phyloP scores from a whole-genome alignment of 352 stramenopile species.

The Bremia lactucae region DNA sequence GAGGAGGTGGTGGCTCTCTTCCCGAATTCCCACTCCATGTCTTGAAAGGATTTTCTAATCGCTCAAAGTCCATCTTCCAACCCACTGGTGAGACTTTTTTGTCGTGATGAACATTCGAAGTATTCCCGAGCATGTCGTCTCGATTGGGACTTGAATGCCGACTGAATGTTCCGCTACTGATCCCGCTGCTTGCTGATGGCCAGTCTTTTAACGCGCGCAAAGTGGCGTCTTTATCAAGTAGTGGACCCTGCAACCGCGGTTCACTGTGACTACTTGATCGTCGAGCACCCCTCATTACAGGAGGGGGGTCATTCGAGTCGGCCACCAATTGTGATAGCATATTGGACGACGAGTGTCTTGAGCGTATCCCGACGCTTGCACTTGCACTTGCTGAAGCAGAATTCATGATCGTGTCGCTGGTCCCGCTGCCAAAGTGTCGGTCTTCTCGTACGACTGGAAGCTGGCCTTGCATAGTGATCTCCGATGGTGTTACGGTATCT shows the following conservation, averaged over 20 bases:
- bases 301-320: conserved; percentile 30
- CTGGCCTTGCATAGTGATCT: conserved; percentile 21
- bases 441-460: conserved; percentile 24
- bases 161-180: conserved; percentile 16
- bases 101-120: conserved; percentile 11
- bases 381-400: conserved; percentile 2
- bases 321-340: conserved; percentile 17
- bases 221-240: conserved; percentile 11
- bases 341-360: conserved; percentile 27
- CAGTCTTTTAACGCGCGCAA: conserved; percentile 39
- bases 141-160: conserved; percentile 18
- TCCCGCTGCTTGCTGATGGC: conserved; percentile 17
- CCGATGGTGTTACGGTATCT: conserved; percentile 9
- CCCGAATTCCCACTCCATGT: conserved; percentile 42
- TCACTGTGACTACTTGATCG: conserved; percentile 64
- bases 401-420: conserved; percentile 2
- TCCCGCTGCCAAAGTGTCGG: conserved; percentile 12
- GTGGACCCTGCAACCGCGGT: conserved; percentile 14
- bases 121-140: conserved; percentile 9
- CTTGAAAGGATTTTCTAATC: conserved; percentile 60
- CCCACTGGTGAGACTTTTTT: conserved; percentile 3
- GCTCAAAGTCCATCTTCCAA: conserved; percentile 69
- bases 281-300: conserved; percentile 35
- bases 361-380: conserved; percentile 8
- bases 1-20: conserved; percentile 33